These are phyloP conservation scores for Aspergillus homomorphus DNA, from an alignment of 495 filamentous ascomycete species.

Conservation along the genomic window DNA sequence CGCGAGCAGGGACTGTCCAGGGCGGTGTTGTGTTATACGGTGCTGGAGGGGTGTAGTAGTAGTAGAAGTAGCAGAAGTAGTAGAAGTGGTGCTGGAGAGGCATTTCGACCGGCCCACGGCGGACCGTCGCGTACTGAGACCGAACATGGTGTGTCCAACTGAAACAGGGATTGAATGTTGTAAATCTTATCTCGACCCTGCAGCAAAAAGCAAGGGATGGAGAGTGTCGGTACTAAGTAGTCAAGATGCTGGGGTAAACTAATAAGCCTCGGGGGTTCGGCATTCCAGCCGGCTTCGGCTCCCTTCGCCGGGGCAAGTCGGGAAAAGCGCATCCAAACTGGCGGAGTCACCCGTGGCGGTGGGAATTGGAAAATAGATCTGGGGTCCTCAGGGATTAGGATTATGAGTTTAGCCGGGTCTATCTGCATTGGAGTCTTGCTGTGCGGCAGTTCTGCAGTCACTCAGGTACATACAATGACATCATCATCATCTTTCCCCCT, in stretches of 20 bases:
- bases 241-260: background rate
- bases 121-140: conserved; percentile 20
- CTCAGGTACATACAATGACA: conserved; percentile 3
- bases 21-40: background rate
- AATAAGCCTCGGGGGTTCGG: conserved; percentile 5
- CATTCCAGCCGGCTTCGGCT: conserved; percentile 12
- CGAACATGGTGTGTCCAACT: conserved; percentile 18
- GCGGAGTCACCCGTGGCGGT: conserved; percentile 7
- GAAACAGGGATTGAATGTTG: too few species aligned
- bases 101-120: conserved; percentile 14
- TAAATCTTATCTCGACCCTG: too few species aligned
- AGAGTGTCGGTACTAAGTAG: background rate
- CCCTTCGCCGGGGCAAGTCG: conserved; percentile 20
- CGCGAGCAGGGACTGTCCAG: conserved; percentile 2
- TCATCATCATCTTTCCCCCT: background rate
- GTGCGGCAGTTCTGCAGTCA: too few species aligned
- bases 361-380: background rate
- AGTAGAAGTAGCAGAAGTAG: too few species aligned
- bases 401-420: too few species aligned
- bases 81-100: conserved; percentile 7
- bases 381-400: too few species aligned
- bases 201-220: too few species aligned
- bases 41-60: conserved; percentile 4
- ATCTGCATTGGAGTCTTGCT: too few species aligned
- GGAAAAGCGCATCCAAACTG: conserved; percentile 12